Conservation (phyloP, 2,329 filamentous ascomycete species). For the Fusarium bulbicola region DNA sequence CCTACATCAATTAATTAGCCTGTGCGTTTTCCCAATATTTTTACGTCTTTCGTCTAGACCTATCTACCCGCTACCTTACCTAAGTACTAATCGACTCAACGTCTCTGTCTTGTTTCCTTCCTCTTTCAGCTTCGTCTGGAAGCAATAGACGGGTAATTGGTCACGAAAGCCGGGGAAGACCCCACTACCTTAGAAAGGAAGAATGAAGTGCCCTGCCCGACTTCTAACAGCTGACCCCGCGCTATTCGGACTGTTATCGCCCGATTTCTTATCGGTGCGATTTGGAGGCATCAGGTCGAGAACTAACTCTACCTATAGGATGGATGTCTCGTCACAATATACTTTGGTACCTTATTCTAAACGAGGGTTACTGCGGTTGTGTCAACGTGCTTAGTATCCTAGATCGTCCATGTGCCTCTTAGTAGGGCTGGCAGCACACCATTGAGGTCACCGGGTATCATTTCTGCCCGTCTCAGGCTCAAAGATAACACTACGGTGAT, state of each 20-base stretch:
- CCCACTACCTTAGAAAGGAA: slow-evolving; percentile 4
- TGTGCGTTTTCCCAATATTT: background rate
- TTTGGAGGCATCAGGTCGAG: background rate
- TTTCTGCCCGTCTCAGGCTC: background rate
- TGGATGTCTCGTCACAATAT: background rate
- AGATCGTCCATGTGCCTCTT: slow-evolving; percentile 2
- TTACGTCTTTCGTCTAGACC: background rate
- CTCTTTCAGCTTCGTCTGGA: slow-evolving; percentile 5
- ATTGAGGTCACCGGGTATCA: slow-evolving; percentile 9
- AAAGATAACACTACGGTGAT: slow-evolving; percentile 3
- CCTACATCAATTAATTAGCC: background rate
- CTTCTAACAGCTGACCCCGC: slow-evolving; percentile 23
- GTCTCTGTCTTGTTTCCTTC: slow-evolving; percentile 22
- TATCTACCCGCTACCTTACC: background rate
- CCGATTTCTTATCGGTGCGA: slow-evolving; percentile 17
- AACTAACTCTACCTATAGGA: background rate
- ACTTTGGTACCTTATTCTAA: background rate
- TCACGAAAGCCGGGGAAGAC: slow-evolving; percentile 14
- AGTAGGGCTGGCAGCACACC: slow-evolving; percentile 4
- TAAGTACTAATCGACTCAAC: background rate
- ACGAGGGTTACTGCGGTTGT: background rate
- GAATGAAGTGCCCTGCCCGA: slow-evolving; percentile 3
- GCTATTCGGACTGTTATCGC: slow-evolving; percentile 16
- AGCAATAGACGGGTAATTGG: background rate
- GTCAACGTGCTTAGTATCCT: background rate